These are phyloP conservation scores for Poteriospumella lacustris DNA, from an alignment of 108 stramenopile genomes.

Conservation along the genomic window DNA sequence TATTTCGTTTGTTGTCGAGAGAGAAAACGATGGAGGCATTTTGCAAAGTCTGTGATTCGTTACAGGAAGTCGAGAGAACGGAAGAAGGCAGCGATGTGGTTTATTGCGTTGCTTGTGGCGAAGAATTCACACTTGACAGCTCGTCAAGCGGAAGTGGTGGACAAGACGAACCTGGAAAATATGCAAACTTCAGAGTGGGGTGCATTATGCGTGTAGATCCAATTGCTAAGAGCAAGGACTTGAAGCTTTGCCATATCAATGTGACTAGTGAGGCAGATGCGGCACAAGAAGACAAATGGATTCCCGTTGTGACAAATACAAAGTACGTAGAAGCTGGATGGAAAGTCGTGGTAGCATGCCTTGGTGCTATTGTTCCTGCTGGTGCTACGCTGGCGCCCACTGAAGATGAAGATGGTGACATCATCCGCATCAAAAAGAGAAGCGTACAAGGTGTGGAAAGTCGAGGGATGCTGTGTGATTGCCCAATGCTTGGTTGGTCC, in stretches of 20 bases:
- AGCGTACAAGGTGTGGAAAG: constrained; percentile 4
- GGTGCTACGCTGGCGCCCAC: neutral
- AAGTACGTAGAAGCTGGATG: constrained; percentile 16
- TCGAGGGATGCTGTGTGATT: constrained; percentile 15
- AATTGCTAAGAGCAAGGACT: neutral
- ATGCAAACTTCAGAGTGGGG: neutral
- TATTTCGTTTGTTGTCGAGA: no score
- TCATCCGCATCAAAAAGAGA: neutral
- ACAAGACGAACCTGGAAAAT: neutral
- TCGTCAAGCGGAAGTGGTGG: no score
- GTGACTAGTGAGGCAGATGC: neutral
- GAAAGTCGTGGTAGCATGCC: neutral
- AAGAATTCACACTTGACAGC: neutral
- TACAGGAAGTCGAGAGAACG: neutral
- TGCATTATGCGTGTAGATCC: neutral
- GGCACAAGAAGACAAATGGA: neutral
- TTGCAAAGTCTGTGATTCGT: neutral
- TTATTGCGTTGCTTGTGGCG: neutral
- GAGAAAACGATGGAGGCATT: neutral
- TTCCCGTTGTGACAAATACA: constrained; percentile 15
- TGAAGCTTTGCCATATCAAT: neutral
- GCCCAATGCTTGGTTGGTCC: constrained; percentile 10
- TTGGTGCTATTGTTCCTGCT: constrained; percentile 17
- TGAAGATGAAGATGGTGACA: neutral
- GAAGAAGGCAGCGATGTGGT: neutral